phyloP scores from a whole-genome alignment of 805 yeast species.

The Saturnispora quitensis region DNA sequence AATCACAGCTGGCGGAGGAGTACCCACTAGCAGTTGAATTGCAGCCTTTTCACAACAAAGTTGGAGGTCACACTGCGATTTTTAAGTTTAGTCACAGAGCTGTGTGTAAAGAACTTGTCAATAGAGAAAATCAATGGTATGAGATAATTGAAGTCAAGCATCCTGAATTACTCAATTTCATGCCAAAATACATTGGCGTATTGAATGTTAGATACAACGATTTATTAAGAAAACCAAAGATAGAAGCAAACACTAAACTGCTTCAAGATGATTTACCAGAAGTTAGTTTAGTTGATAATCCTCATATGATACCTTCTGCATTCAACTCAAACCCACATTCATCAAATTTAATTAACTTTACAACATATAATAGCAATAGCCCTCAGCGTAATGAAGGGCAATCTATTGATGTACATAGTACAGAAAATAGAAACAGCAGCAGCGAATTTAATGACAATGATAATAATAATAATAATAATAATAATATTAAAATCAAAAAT shows the following conservation, averaged over 20 bases:
- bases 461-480: not conserved
- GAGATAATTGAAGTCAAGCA: constrained; percentile 77
- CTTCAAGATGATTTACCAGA: constrained; percentile 41
- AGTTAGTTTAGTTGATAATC: constrained; percentile 86
- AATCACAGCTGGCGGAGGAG: constrained; percentile 19
- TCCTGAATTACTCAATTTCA: constrained; percentile 65
- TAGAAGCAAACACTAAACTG: not conserved
- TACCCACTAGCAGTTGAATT: constrained; percentile 79
- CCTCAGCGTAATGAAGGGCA: too few species aligned
- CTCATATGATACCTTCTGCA: constrained; percentile 82
- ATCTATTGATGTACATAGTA: not conserved
- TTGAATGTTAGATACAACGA: constrained; percentile 75
- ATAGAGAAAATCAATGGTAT: constrained; percentile 85
- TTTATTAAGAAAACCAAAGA: constrained; percentile 8
- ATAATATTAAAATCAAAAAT: not conserved
- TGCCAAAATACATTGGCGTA: constrained; percentile 95
- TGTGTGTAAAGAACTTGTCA: constrained; percentile 87
- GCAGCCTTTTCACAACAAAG: constrained; percentile 85
- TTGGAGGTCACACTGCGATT: constrained; percentile 97
- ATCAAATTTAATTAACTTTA: not conserved
- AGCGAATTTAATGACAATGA: not conserved
- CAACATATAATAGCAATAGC: not conserved
- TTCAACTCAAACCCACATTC: constrained; percentile 29
- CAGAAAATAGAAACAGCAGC: not conserved
- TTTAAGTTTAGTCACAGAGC: constrained; percentile 87